Evolutionary conservation across 2,329 filamentous ascomycete genomes (phyloP), one percentile per base, ranked within the genome.

Genomic region (Massarina eburnea): DNA sequence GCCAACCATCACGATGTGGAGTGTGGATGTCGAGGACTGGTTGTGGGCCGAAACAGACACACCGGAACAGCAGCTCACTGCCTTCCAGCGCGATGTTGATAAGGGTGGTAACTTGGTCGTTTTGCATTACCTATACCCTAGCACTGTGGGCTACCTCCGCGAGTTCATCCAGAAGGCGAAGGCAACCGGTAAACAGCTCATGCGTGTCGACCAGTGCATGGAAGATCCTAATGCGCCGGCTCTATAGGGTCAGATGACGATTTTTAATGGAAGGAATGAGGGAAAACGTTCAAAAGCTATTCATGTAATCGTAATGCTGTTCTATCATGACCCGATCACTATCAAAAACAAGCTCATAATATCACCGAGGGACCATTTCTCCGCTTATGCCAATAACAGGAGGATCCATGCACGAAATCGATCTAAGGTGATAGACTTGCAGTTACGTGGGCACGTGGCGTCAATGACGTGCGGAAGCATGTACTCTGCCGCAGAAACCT

Each of bases 21-120:
- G 78, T 58, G 80, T 88, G 35, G 84, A 88, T 58, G 80, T 87
- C 24, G 82, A 88, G 71, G 85, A 88, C 62, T 88, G 83, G 82
- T 59, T 85, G 19, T 88, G 83, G 82, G 84, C 82, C 1, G 70
- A 78, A 61, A 78, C 75, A 0, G 59, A 70, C 34, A 86, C 83
- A 3, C 84, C 84, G 1, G 80, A 86, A 71, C 82, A 83, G 58
- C 85, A 88, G 68, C 70, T 86, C 12, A 80, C 81, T 3, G 81
- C 83, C 10, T 88, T 88, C 69, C 76, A 80, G 61, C 74, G 80
- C 3, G 82, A 85, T 60, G 76, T 88, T 2, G 72, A 74, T 19
- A 80, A 78, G 57, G 84, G 84, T 1, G 84, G 84, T 1, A 77
- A 78, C 52, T 69, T 88, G 39, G 82, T 85, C 0, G 85, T 88